phyloP scores from a whole-genome alignment of 345 rosid genomes.

The Conringia planisiliqua region DNA sequence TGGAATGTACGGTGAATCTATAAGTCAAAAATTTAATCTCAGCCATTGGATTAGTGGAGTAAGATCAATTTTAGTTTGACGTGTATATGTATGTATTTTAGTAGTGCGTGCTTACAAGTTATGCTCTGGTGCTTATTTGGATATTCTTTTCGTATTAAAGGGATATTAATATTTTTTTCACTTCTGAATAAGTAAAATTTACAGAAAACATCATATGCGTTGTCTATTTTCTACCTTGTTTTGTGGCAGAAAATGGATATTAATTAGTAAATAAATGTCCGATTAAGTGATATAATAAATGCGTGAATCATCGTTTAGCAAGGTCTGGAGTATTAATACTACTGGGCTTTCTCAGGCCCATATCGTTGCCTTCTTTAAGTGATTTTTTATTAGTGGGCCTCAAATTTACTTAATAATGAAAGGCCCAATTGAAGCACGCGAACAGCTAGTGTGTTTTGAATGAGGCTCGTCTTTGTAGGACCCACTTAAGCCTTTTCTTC shows the following conservation, averaged over 20 bases:
- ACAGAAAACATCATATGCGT: not conserved
- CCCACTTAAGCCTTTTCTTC: not conserved
- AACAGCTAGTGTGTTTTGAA: not conserved
- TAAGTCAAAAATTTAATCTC: not conserved
- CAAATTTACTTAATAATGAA: not conserved
- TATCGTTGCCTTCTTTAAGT: not conserved
- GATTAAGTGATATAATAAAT: too few species aligned
- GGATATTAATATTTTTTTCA: not conserved
- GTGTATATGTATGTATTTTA: not conserved
- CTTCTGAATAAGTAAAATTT: not conserved
- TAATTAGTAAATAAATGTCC: not conserved
- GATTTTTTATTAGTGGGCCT: not conserved
- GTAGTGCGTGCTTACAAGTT: conserved; percentile 19
- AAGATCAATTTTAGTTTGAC: not conserved
- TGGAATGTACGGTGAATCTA: not conserved
- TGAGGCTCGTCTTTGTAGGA: not conserved
- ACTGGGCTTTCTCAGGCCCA: not conserved
- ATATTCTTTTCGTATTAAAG: conserved; percentile 19
- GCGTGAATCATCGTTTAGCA: too few species aligned
- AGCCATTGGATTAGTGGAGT: conserved; percentile 23
- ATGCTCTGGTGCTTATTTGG: conserved; percentile 17
- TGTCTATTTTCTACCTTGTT: not conserved
- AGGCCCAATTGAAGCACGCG: not conserved
- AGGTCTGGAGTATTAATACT: not conserved
- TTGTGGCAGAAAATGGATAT: not conserved